Evolutionary conservation across 1,284 basidiomycete species (phyloP), one percentile per base, ranked within the genome.

Genomic region (Cryptococcus jaspeensis): DNA sequence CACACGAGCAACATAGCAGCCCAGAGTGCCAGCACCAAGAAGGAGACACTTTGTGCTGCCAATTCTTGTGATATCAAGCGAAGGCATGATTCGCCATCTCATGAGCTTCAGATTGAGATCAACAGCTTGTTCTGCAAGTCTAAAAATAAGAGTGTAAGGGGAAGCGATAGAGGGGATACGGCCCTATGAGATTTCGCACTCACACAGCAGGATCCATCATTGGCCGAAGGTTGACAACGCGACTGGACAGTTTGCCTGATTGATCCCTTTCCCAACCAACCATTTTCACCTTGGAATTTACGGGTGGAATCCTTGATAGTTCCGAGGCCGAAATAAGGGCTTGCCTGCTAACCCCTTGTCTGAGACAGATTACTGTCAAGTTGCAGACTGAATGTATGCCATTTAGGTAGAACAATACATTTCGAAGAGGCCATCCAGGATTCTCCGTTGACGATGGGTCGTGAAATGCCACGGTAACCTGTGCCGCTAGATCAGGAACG

Each of bases 81-180:
- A 80, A 1, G 96, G 95, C 45, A 99, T 81, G 62, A 99, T 93
- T 9, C 95, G 84, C 95, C 95, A 99, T 32, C 92, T 84, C 95
- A 99, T 98, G 23, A 99, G 83, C 75, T 98, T 98, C 52, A 99
- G 81, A 72, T 99, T 99, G 36, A 99, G 81, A 75, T 97, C 93
- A 11, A 98, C 92, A 0, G 96, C 96, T 76, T 98, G 95, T 64
- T 92, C 87, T 0, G 96, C 94, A 7, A 98, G 83, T 61, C 90
- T 91, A 54, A n/a, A 23, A 20, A 32, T 32, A 9, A 5, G 8
- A 2, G 16, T 9, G 28, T 53, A n/a, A n/a, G n/a, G n/a, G n/a
- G n/a, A n/a, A n/a, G n/a, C n/a, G n/a, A n/a, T n/a, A n/a, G n/a
- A 1, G 28, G 38, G 20, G 13, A 41, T 3, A 25, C 4, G 0